Conservation (phyloP, 345 rosid species). For the Noccaea caerulescens region DNA sequence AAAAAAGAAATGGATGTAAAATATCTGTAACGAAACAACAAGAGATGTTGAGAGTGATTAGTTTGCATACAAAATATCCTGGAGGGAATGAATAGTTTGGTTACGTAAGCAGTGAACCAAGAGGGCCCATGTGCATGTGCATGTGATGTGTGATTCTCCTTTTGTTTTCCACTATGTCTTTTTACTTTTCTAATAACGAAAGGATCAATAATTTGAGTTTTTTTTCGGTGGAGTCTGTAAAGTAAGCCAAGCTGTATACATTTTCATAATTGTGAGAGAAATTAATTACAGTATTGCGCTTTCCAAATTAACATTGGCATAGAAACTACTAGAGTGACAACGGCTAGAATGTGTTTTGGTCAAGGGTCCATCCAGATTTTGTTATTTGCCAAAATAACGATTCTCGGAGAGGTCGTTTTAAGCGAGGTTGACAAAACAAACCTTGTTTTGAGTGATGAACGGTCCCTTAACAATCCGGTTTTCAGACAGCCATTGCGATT, state of each 20-base stretch:
- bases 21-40: background rate
- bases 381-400: background rate
- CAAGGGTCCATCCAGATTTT: background rate
- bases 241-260: background rate
- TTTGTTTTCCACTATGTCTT: background rate
- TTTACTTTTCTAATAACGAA: background rate
- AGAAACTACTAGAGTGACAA: no score
- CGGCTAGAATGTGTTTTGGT: background rate
- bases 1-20: no score
- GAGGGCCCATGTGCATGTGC: constrained; percentile 8
- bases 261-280: background rate
- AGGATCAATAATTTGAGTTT: background rate
- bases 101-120: background rate
- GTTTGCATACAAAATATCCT: background rate
- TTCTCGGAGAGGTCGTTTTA: no score
- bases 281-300: background rate
- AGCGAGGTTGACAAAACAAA: no score
- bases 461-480: no score
- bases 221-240: constrained; percentile 1
- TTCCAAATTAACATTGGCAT: background rate
- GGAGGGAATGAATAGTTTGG: background rate
- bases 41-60: background rate
- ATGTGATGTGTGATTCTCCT: constrained; percentile 11
- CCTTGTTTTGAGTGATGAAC: no score
- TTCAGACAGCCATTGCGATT: no score